Conservation (phyloP, 2,329 filamentous ascomycete genomes). For the Ophiostoma sp. region DNA sequence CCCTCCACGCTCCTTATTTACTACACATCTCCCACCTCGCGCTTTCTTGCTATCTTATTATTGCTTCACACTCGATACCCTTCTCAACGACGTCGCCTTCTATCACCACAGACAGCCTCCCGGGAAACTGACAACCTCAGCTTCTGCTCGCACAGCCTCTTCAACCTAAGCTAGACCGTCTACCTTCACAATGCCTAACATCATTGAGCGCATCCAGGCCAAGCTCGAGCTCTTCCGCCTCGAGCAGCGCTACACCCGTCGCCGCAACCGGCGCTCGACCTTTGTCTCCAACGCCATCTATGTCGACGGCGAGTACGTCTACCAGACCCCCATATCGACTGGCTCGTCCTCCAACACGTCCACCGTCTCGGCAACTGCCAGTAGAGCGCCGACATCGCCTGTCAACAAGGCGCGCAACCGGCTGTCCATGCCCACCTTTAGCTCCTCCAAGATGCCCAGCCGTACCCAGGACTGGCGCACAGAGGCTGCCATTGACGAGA, state of each 20-base stretch:
- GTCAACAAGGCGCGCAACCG: constrained; percentile 41
- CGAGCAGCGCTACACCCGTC: constrained; percentile 89
- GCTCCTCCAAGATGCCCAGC: constrained; percentile 38
- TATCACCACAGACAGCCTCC: not conserved
- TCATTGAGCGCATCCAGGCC: constrained; percentile 57
- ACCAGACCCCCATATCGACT: constrained; percentile 57
- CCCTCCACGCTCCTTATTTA: constrained; percentile 8
- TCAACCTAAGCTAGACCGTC: not conserved
- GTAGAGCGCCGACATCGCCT: constrained; percentile 29
- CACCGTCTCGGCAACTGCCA: constrained; percentile 33
- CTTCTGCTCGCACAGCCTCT: not conserved
- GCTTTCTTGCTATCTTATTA: not conserved
- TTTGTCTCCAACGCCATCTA: constrained; percentile 87
- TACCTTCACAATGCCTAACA: constrained; percentile 27
- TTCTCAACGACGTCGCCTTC: not conserved
- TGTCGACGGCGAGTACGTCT: constrained; percentile 93
- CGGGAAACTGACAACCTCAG: not conserved
- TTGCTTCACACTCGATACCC: not conserved
- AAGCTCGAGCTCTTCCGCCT: constrained; percentile 88
- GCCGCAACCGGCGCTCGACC: constrained; percentile 77
- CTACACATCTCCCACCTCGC: constrained; percentile 5
- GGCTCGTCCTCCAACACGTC: constrained; percentile 43
- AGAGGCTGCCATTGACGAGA: constrained; percentile 24
- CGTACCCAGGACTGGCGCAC: constrained; percentile 40
- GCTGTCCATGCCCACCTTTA: constrained; percentile 53